A percentile compares a stretch with the other conserved stretches of the same genome.
Evolutionary conservation across 352 stramenopile genomes (phyloP).

Genomic region (Blastocystis sp.): DNA sequence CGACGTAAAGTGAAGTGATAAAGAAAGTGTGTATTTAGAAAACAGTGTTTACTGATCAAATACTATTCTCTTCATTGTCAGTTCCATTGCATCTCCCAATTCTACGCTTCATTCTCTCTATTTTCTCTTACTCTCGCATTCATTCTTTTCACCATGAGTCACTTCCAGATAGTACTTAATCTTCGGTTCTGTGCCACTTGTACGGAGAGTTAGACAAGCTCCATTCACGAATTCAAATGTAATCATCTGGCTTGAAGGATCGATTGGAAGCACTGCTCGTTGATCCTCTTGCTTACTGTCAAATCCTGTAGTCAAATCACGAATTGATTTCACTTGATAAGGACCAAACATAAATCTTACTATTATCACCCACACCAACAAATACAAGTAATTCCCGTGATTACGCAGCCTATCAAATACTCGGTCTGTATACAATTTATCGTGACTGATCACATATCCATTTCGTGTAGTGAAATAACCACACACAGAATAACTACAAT

Average conservation of each 20-base stretch:
- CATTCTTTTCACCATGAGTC: conserved; percentile 4
- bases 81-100: conserved; percentile 46
- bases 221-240: conserved; percentile 91
- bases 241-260: conserved; percentile 89
- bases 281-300: conserved; percentile 78
- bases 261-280: conserved; percentile 81
- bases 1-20: background rate
- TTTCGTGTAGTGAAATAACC: conserved; percentile 94
- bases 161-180: conserved; percentile 98
- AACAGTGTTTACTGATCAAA: conserved; percentile 7
- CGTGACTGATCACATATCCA: conserved; percentile 91
- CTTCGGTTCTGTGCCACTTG: conserved; percentile 96
- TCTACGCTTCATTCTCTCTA: background rate
- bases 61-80: background rate
- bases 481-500: conserved; percentile 85
- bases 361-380: conserved; percentile 72
- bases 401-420: conserved; percentile 89
- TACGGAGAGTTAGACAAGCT: conserved; percentile 90
- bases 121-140: conserved; percentile 20
- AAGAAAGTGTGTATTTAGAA: conserved; percentile 18
- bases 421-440: conserved; percentile 78
- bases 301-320: conserved; percentile 82
- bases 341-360: conserved; percentile 76
- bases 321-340: conserved; percentile 78
- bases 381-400: conserved; percentile 76